phyloP scores from a whole-genome alignment of 257 asterid genomes.

The Lavandula angustifolia region DNA sequence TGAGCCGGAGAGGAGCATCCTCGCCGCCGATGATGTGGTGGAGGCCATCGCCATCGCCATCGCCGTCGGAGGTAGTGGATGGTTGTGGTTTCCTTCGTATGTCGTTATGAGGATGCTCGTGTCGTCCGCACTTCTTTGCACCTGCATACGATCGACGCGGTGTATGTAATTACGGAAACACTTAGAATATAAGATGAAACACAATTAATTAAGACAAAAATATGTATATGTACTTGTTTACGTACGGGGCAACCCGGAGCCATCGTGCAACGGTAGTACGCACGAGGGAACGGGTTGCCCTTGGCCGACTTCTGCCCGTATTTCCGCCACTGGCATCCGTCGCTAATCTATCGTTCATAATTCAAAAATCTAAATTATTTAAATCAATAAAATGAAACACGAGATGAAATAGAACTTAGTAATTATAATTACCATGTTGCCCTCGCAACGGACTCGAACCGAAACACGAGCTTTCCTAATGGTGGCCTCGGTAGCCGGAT shows the following conservation, averaged over 20 bases:
- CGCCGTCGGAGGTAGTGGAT: conserved; percentile 83
- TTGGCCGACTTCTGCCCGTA: conserved; percentile 95
- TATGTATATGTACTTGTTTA: conserved; percentile 56
- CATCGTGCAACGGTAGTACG: conserved; percentile 91
- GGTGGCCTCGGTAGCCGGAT: conserved; percentile 80
- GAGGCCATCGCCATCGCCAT: conserved; percentile 90
- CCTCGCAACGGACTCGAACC: conserved; percentile 73
- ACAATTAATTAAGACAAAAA: background rate
- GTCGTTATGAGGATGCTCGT: conserved; percentile 64
- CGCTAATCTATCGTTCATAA: conserved; percentile 51
- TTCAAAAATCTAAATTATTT: background rate
- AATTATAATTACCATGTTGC: conserved; percentile 50
- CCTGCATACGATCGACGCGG: conserved; percentile 32
- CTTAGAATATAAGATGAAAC: background rate
- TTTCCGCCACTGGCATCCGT: conserved; percentile 93
- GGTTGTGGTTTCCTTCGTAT: conserved; percentile 84
- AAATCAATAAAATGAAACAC: background rate
- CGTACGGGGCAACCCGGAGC: conserved; percentile 82
- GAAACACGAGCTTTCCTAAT: conserved; percentile 88
- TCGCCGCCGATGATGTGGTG: conserved; percentile 76
- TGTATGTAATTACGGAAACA: background rate
- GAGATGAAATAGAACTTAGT: background rate
- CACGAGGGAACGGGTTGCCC: conserved; percentile 92
- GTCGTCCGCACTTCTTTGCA: conserved; percentile 83
- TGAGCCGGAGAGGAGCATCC: conserved; percentile 77